A percentile compares a stretch with the other conserved stretches of the same genome.
phyloP scores from a whole-genome alignment of 169 alveolate species.

The Cryptosporidium sp. region DNA sequence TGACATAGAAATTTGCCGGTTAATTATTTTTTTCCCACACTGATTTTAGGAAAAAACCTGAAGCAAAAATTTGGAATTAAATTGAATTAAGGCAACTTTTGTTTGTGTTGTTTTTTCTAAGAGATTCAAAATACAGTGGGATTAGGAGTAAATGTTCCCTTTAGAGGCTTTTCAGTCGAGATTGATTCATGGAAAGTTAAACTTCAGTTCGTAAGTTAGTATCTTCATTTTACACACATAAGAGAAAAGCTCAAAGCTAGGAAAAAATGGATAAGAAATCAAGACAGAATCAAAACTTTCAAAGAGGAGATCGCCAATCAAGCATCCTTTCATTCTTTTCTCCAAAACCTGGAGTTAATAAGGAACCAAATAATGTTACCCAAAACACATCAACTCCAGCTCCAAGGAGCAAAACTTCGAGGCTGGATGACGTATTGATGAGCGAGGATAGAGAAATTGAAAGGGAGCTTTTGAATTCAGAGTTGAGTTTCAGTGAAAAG shows the following conservation, averaged over 20 bases:
- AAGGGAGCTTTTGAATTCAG: conserved; percentile 29
- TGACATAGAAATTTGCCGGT: conserved; percentile 9
- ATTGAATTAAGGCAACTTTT: not conserved
- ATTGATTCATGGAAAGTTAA: not conserved
- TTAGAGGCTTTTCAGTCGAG: not conserved
- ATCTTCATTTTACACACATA: conserved; percentile 10
- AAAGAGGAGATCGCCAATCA: conserved; percentile 50
- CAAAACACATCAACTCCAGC: conserved; percentile 10
- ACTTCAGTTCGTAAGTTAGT: not conserved
- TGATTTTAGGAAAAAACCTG: not conserved
- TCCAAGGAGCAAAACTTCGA: not conserved
- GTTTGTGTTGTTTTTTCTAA: not conserved
- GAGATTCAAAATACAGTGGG: not conserved
- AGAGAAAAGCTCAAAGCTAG: not conserved
- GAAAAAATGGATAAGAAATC: conserved; percentile 28
- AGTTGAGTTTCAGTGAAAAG: not conserved
- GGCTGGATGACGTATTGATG: conserved; percentile 2
- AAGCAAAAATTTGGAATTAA: not conserved
- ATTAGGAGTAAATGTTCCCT: not conserved
- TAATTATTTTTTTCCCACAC: conserved; percentile 30
- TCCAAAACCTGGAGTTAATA: conserved; percentile 23
- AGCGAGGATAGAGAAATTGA: conserved; percentile 56
- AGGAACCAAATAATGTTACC: not conserved
- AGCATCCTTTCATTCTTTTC: conserved; percentile 74
- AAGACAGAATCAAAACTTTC: not conserved